These are phyloP conservation scores for Lepiota brunneoincarnata DNA, from an alignment of 768 basidiomycete species.

Conservation along the genomic window DNA sequence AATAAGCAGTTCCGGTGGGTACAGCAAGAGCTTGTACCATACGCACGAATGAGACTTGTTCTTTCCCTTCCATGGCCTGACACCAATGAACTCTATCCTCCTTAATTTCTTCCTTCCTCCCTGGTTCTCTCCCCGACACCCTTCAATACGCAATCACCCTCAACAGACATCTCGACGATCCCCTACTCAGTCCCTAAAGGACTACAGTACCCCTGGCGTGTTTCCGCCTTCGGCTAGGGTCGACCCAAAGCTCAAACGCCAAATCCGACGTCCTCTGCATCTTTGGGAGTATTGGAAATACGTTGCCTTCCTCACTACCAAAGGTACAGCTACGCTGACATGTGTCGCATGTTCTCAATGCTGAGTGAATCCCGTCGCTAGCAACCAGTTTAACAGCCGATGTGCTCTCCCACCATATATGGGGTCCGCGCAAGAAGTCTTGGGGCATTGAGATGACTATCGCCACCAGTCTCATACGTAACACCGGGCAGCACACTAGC, in stretches of 20 bases:
- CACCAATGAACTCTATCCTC: constrained; percentile 12
- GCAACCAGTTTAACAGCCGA: constrained; percentile 57
- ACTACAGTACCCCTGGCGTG: constrained; percentile 68
- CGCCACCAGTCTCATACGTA: constrained; percentile 80
- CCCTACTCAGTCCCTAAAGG: constrained; percentile 33
- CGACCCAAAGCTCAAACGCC: constrained; percentile 61
- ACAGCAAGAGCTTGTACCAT: constrained; percentile 4
- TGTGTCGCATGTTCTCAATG: not conserved
- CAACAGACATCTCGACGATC: constrained; percentile 24
- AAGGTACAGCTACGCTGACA: constrained; percentile 42
- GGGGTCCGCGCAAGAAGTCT: constrained; percentile 83
- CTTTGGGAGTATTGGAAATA: constrained; percentile 76
- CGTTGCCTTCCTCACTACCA: constrained; percentile 59
- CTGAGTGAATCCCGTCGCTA: constrained; percentile 15
- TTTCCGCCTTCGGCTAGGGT: constrained; percentile 74
- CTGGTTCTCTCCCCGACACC: constrained; percentile 10
- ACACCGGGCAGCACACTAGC: constrained; percentile 75
- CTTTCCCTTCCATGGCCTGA: constrained; percentile 9
- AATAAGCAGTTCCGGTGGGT: constrained; percentile 1
- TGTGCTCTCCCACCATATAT: constrained; percentile 74
- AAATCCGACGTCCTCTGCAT: constrained; percentile 51
- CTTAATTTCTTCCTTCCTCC: constrained; percentile 13
- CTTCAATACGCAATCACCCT: constrained; percentile 9
- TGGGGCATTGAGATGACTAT: constrained; percentile 98
- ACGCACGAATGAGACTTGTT: constrained; percentile 7